phyloP scores from a whole-genome alignment of 352 stramenopile genomes.

The Pythium coloratum region DNA sequence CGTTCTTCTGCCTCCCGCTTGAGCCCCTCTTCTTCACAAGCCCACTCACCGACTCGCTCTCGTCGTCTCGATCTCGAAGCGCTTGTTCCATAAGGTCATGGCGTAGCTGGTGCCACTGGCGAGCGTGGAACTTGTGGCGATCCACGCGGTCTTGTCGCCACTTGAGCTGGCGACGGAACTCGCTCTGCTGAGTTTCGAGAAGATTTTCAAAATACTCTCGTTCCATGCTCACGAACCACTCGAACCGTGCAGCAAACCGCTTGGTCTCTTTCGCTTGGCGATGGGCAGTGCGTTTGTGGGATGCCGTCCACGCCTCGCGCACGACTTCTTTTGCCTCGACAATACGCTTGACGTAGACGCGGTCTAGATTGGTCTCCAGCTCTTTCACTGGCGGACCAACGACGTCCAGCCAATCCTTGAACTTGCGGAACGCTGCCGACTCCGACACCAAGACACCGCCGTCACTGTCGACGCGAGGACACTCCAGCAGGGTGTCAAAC shows the following conservation, averaged over 20 bases:
- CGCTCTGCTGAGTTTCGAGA: conserved; percentile 39
- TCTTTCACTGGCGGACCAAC: conserved; percentile 69
- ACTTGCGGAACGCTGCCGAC: conserved; percentile 40
- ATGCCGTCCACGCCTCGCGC: conserved; percentile 45
- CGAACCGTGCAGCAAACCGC: conserved; percentile 37
- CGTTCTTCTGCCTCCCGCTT: background rate
- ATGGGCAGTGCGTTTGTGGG: conserved; percentile 42
- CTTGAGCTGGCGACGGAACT: conserved; percentile 60
- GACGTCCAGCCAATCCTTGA: conserved; percentile 66
- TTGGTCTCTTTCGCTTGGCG: conserved; percentile 44
- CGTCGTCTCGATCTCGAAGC: conserved; percentile 15
- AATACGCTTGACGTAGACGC: conserved; percentile 54
- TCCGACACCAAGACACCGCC: conserved; percentile 12
- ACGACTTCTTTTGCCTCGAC: conserved; percentile 57
- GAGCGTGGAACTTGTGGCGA: conserved; percentile 59
- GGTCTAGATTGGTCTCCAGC: conserved; percentile 60
- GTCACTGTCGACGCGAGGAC: background rate
- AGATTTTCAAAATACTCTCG: conserved; percentile 41
- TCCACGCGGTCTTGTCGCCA: conserved; percentile 69
- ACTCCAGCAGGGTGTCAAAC: conserved; percentile 63
- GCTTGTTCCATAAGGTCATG: conserved; percentile 33
- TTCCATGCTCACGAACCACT: conserved; percentile 46
- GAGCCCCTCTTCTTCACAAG: background rate
- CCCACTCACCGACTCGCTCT: conserved; percentile 2
- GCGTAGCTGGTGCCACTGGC: conserved; percentile 51